Conservation (phyloP, 345 rosid species). For the Lagerstroemia speciosa region DNA sequence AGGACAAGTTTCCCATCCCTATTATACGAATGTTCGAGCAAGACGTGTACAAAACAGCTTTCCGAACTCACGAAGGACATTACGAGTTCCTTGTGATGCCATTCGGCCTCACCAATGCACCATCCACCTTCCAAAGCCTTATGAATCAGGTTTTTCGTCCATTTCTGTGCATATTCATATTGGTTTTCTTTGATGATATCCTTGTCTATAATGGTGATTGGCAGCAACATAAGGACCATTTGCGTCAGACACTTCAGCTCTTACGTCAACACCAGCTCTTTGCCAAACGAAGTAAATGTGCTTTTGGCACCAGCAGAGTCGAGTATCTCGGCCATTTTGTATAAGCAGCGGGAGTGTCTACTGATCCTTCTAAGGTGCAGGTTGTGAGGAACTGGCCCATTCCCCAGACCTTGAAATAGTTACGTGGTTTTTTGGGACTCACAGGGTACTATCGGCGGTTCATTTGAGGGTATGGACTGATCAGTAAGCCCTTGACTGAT, state of each 20-base stretch:
- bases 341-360: too few species aligned
- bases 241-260: neutral
- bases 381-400: too few species aligned
- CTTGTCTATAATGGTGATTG: neutral
- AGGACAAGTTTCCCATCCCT: slow-evolving; percentile 10
- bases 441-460: too few species aligned
- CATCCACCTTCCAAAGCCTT: slow-evolving; percentile 8
- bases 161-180: neutral
- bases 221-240: neutral
- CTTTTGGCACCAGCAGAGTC: neutral
- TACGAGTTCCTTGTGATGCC: slow-evolving; percentile 15
- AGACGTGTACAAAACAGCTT: slow-evolving; percentile 5
- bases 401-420: too few species aligned
- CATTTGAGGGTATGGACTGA: neutral
- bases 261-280: neutral
- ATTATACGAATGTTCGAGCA: neutral
- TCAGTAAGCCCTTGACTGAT: neutral
- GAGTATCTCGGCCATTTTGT: too few species aligned
- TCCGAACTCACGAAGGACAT: slow-evolving; percentile 13
- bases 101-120: slow-evolving; percentile 13
- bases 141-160: slow-evolving; percentile 11
- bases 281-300: neutral
- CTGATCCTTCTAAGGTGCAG: too few species aligned
- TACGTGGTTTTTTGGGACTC: too few species aligned
- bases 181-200: slow-evolving; percentile 15